phyloP scores from a whole-genome alignment of 352 stramenopile genomes.

The Globisporangium abappressorium region DNA sequence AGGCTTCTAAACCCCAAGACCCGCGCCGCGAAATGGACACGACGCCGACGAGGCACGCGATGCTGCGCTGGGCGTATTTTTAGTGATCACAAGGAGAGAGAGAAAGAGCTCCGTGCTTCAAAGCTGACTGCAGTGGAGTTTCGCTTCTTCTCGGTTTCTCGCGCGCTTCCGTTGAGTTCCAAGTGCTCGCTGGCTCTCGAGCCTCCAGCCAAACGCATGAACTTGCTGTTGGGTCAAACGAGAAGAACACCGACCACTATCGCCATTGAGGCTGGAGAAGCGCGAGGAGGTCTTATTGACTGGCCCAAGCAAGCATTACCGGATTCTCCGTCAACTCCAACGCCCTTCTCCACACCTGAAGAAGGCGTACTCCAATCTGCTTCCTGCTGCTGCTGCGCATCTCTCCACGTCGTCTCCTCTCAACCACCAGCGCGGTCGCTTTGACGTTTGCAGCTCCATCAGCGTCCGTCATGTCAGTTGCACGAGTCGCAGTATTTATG shows the following conservation, averaged over 20 bases:
- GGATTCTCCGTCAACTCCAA: constrained; percentile 5
- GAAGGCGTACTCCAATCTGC: constrained; percentile 9
- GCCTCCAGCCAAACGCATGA: background rate
- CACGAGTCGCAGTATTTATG: background rate
- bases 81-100: background rate
- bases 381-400: background rate
- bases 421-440: too few relatives aligned
- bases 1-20: background rate
- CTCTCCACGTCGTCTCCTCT: background rate
- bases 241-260: background rate
- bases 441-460: background rate
- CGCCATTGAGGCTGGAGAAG: background rate
- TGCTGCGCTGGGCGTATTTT: constrained; percentile 1
- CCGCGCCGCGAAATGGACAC: constrained; percentile 2
- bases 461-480: background rate
- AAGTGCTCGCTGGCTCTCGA: background rate
- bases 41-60: background rate
- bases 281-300: background rate
- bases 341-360: background rate
- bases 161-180: background rate
- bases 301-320: constrained; percentile 6
- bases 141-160: constrained; percentile 2
- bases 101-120: background rate
- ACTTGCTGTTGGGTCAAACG: background rate
- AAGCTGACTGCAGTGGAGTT: constrained; percentile 2